A percentile compares a stretch with the other conserved stretches of the same genome.
Evolutionary conservation across 345 rosid species (phyloP).

Genomic region (Erodium maritimum): DNA sequence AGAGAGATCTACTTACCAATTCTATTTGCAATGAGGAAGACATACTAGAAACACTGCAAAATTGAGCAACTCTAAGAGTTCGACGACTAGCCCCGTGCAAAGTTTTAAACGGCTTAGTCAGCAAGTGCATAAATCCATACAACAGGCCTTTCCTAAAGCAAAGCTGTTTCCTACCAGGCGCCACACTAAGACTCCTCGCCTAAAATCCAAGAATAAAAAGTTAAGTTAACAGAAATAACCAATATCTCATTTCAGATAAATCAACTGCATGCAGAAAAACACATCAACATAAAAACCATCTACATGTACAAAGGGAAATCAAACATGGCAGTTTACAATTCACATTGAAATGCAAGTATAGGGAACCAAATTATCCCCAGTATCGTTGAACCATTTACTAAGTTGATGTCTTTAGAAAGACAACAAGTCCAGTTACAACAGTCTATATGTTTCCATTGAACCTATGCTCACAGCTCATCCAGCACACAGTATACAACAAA

Average conservation of each 20-base stretch:
- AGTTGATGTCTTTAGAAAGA: background rate
- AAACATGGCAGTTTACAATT: too few species aligned
- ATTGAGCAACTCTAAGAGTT: conserved; percentile 70
- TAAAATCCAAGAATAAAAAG: conserved; percentile 13
- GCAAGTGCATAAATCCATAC: conserved; percentile 61
- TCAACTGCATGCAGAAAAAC: background rate
- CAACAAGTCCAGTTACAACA: background rate
- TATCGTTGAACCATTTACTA: background rate
- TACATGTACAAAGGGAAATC: too few species aligned
- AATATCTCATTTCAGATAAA: background rate
- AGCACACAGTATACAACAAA: too few species aligned
- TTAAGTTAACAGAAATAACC: background rate
- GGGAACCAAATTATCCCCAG: background rate
- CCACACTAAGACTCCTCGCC: conserved; percentile 63
- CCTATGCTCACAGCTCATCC: too few species aligned
- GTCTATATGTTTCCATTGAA: background rate
- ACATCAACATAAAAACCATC: background rate
- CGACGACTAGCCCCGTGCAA: conserved; percentile 86
- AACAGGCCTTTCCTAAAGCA: conserved; percentile 76
- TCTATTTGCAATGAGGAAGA: conserved; percentile 86
- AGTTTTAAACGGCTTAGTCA: conserved; percentile 74
- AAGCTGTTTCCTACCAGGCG: conserved; percentile 79
- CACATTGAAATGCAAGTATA: background rate
- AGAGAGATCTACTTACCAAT: conserved; percentile 38
- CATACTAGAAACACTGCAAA: conserved; percentile 73